Base-by-base conservation (phyloP, 129 eudicot species). In the Flaveria brownii region DNA sequence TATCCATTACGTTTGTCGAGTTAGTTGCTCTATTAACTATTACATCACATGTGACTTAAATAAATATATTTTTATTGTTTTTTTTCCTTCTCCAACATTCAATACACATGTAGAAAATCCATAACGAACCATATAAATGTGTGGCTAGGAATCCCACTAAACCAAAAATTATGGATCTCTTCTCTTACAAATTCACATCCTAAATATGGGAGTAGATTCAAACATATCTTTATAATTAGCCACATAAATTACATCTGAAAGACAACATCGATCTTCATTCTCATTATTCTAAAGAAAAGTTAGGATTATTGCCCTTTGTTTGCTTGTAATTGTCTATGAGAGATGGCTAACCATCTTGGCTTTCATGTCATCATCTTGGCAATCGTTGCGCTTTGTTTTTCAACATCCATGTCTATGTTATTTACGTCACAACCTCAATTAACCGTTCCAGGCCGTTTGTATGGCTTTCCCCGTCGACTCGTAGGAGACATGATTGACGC, bases 271-370 rank as follows among this genome's bases (percentile, higher is more conserved):
- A 11, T 66, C 65, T 22, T 76, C 67, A 28, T 69, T 22, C 54
- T 10, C 25, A 18, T 16, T 12, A 13, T 66, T 73, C 67, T 18
- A 73, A 20, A 73, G 3, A 73, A 73, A 55, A 55, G 5, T 72
- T 7, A 11, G 7, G 42, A 56, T 12, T 43, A 59, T 73, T 42
- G 36, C 52, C 25, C 61, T 50, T 18, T 13, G 20, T 30, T 52
- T 77, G 66, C 15, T 55, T 69, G 12, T 18, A 33, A 26, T 46
- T 5, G 15, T 76, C 45, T 64, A 10, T 25, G 66, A 68, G 55
- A 45, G 47, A 82, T 82, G 87, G 87, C 78, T 61, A 49, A 72
- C 60, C 82, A 78, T 23, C 16, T 77, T n/a, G 77, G 75, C 47
- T 45, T 80, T 36, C 20, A 72, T n/a, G 41, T 80, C 64, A 75